Evolutionary conservation across 116 monocot species (phyloP).

Genomic region (Phalaenopsis hybrid): DNA sequence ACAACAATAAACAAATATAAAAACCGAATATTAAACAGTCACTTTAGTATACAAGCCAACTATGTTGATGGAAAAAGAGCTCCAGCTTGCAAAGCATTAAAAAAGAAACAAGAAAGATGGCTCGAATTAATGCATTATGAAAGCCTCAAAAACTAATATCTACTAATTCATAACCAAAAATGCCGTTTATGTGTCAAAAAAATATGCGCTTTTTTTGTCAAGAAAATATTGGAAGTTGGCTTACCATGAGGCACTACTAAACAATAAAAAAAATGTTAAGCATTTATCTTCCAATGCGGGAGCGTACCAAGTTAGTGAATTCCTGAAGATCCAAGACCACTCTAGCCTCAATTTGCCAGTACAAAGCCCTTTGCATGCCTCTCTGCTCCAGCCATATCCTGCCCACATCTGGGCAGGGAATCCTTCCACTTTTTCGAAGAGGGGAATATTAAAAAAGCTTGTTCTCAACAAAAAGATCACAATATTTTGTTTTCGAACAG

Average conservation of each 20-base stretch:
- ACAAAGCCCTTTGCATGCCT: slow-evolving; percentile 72
- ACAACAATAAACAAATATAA: no score
- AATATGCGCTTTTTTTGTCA: no score
- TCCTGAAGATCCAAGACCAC: slow-evolving; percentile 92
- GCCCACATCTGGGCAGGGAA: slow-evolving; percentile 73
- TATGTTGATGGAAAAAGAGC: not conserved
- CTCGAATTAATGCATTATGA: no score
- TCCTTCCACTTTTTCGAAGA: slow-evolving; percentile 52
- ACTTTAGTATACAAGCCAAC: no score
- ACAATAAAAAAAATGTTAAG: not conserved
- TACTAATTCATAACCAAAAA: no score
- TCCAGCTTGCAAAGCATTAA: no score
- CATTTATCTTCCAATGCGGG: not conserved
- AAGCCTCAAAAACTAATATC: no score
- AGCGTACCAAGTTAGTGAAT: slow-evolving; percentile 49
- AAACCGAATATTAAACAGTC: no score
- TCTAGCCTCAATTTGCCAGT: slow-evolving; percentile 92
- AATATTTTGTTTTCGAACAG: not conserved
- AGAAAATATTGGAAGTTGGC: no score
- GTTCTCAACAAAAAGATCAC: not conserved
- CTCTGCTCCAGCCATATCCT: slow-evolving; percentile 96
- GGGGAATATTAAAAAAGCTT: not conserved
- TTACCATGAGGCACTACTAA: not conserved
- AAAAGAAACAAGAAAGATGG: no score
- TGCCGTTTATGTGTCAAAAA: no score